These are phyloP conservation scores for Talaromyces sp. DNA, from an alignment of 2,329 filamentous ascomycete species.

Conservation along the genomic window DNA sequence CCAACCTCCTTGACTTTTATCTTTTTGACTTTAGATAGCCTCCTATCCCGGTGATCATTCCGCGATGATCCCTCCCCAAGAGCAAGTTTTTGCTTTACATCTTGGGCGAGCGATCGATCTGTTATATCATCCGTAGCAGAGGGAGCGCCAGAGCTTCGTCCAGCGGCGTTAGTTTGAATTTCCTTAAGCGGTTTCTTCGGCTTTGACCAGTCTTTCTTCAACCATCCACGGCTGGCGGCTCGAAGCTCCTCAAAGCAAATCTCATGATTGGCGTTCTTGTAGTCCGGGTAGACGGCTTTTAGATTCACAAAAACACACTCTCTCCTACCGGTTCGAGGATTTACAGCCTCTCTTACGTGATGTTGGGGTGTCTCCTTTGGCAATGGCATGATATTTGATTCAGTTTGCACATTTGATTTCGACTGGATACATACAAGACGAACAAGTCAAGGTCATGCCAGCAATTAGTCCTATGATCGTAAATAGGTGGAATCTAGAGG, in stretches of 20 bases:
- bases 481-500: conserved; percentile 62
- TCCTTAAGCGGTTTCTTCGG: conserved; percentile 51
- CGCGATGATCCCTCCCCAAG: conserved; percentile 21
- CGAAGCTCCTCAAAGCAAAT: conserved; percentile 89
- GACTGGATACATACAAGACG: conserved; percentile 51
- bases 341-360: conserved; percentile 75
- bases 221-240: conserved; percentile 67
- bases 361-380: conserved; percentile 57
- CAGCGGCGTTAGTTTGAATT: conserved; percentile 39
- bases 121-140: conserved; percentile 8
- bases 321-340: conserved; percentile 73
- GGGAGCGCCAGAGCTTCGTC: conserved; percentile 17
- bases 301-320: conserved; percentile 87
- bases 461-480: conserved; percentile 94
- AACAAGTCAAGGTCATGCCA: conserved; percentile 41
- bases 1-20: conserved; percentile 75
- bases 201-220: conserved; percentile 50
- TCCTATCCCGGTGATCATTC: conserved; percentile 24
- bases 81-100: conserved; percentile 30
- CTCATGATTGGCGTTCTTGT: conserved; percentile 65
- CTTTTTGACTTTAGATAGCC: conserved; percentile 53
- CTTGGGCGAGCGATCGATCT: conserved; percentile 25
- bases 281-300: conserved; percentile 75
- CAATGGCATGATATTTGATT: conserved; percentile 37
- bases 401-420: conserved; percentile 34